Evolutionary conservation across 2,329 filamentous ascomycete species (phyloP).

Genomic region (Graphilbum ipis-grandicollis): DNA sequence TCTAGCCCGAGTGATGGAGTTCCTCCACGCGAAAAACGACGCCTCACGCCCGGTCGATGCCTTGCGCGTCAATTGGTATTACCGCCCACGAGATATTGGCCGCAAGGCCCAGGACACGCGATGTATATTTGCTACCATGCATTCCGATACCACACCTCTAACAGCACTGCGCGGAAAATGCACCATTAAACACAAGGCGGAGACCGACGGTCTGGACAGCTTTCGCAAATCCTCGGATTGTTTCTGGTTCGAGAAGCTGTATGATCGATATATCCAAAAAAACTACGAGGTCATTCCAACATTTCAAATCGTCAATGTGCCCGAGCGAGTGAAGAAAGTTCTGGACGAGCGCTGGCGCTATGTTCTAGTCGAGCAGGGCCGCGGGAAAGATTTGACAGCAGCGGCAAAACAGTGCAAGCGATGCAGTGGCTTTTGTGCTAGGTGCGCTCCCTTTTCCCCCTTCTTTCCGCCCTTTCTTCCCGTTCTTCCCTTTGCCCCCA

Average conservation of each 20-base stretch:
- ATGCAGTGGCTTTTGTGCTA: slow-evolving; percentile 80
- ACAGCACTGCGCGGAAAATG: slow-evolving; percentile 89
- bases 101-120: slow-evolving; percentile 83
- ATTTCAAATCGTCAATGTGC: slow-evolving; percentile 85
- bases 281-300: slow-evolving; percentile 96
- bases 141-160: slow-evolving; percentile 88
- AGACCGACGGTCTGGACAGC: slow-evolving; percentile 66
- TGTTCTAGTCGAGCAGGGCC: slow-evolving; percentile 83
- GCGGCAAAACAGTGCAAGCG: slow-evolving; percentile 93
- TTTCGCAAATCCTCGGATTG: slow-evolving; percentile 73
- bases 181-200: slow-evolving; percentile 71
- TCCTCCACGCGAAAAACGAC: slow-evolving; percentile 68
- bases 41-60: slow-evolving; percentile 59
- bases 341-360: slow-evolving; percentile 94
- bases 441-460: slow-evolving; percentile 31
- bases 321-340: slow-evolving; percentile 85
- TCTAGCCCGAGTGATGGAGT: slow-evolving; percentile 95
- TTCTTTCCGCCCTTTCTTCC: not conserved
- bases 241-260: slow-evolving; percentile 96
- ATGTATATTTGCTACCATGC: slow-evolving; percentile 91
- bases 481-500: too few relatives aligned
- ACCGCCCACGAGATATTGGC: slow-evolving; percentile 87
- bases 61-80: slow-evolving; percentile 94
- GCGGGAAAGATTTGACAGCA: slow-evolving; percentile 87
- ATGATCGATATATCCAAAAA: slow-evolving; percentile 94